A percentile compares a stretch with the other conserved stretches of the same genome.
Evolutionary conservation across 1,284 basidiomycete genomes (phyloP).

Genomic region (Marasmius tenuissimus): DNA sequence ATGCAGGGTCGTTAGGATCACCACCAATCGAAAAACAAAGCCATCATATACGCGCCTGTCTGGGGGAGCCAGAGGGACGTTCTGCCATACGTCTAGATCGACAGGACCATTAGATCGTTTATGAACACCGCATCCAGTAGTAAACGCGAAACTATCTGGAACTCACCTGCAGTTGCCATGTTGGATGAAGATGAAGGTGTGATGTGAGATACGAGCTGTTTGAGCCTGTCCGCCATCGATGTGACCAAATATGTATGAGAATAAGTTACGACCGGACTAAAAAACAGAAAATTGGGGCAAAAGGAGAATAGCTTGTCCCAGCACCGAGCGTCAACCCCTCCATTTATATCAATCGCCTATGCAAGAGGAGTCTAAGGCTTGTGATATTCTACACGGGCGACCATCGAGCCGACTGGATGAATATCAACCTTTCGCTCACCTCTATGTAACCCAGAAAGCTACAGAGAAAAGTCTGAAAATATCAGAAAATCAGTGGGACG

Average conservation of each 20-base stretch:
- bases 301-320: not conserved
- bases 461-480: no score
- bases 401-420: no score
- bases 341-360: no score
- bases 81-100: conserved; percentile 65
- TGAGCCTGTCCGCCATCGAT: conserved; percentile 52
- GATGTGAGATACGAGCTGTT: conserved; percentile 48
- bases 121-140: conserved; percentile 1
- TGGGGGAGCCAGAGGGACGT: conserved; percentile 78
- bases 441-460: no score
- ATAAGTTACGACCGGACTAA: not conserved
- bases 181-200: conserved; percentile 29
- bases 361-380: no score
- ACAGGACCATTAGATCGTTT: conserved; percentile 13
- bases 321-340: no score
- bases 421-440: no score
- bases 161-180: conserved; percentile 48
- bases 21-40: conserved; percentile 2
- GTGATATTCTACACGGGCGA: no score
- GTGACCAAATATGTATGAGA: not conserved
- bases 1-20: conserved; percentile 5
- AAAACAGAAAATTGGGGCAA: not conserved
- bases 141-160: not conserved
- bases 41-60: conserved; percentile 50
- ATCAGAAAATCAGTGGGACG: no score